phyloP scores from a whole-genome alignment of 768 basidiomycete species.

The Candolleomyces aberdarensis region DNA sequence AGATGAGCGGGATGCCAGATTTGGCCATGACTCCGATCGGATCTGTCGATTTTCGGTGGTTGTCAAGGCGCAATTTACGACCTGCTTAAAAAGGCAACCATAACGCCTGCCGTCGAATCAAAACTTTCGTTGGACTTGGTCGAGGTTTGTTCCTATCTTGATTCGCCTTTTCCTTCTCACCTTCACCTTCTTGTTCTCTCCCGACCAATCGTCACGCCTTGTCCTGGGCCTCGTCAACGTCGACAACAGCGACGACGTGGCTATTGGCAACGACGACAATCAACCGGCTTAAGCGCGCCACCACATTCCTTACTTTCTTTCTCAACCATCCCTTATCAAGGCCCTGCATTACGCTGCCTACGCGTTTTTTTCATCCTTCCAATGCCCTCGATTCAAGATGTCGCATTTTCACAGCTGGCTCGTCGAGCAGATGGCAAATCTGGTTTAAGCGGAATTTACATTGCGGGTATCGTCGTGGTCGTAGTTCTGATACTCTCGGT shows the following conservation, averaged over 20 bases:
- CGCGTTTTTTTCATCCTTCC: background rate
- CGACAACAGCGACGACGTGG: background rate
- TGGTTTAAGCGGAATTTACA: constrained; percentile 29
- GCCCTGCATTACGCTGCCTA: constrained; percentile 1
- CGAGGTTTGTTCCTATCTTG: background rate
- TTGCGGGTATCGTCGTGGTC: constrained; percentile 51
- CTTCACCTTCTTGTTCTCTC: background rate
- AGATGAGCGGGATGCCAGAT: background rate
- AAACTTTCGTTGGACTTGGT: background rate
- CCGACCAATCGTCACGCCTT: background rate
- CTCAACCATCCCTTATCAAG: background rate
- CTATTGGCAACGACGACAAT: background rate
- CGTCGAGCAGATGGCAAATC: background rate
- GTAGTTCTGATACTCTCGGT: constrained; percentile 37
- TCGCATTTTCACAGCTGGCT: background rate
- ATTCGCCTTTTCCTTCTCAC: background rate
- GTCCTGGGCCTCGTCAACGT: background rate
- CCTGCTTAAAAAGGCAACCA: background rate
- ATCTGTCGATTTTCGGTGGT: background rate
- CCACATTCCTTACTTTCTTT: background rate
- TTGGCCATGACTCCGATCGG: background rate
- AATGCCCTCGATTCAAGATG: constrained; percentile 7
- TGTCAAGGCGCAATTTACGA: background rate
- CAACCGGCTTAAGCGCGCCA: background rate
- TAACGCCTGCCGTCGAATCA: too few relatives aligned